Conservation (phyloP, 805 yeast genomes). For the Sungouiozyma ichnusensis region DNA sequence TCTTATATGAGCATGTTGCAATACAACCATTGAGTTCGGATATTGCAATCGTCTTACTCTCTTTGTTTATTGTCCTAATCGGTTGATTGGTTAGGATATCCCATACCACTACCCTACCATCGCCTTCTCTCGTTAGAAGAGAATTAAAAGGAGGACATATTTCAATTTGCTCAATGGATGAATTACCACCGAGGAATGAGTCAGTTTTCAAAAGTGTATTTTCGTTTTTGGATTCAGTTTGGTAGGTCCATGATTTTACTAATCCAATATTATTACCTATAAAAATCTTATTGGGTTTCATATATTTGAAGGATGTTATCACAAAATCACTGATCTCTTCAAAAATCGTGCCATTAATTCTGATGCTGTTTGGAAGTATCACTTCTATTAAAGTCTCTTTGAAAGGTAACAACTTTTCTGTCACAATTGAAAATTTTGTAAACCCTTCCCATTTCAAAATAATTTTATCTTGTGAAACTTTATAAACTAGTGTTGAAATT, state of each 20-base stretch:
- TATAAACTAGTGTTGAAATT: conserved; percentile 6
- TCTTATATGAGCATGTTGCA: conserved; percentile 24
- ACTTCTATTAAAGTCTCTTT: conserved; percentile 6
- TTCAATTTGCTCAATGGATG: conserved; percentile 36
- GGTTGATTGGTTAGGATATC: conserved; percentile 44
- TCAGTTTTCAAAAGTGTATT: conserved; percentile 24
- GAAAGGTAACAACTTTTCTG: background rate
- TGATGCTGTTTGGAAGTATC: background rate
- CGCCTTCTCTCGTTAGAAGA: conserved; percentile 42
- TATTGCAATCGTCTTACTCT: conserved; percentile 31
- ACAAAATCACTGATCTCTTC: conserved; percentile 25
- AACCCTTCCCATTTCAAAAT: conserved; percentile 3
- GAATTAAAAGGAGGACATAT: conserved; percentile 44
- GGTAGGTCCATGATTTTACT: conserved; percentile 44
- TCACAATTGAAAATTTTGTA: conserved; percentile 2
- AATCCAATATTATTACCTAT: conserved; percentile 46
- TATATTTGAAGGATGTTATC: conserved; percentile 21
- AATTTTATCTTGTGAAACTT: conserved; percentile 2
- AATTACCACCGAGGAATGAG: conserved; percentile 46
- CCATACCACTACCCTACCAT: conserved; percentile 55
- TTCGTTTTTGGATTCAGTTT: conserved; percentile 2
- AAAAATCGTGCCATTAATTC: conserved; percentile 9
- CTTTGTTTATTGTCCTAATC: conserved; percentile 31
- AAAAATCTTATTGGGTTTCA: conserved; percentile 21
- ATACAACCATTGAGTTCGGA: conserved; percentile 49